Base-by-base conservation (phyloP, 2,329 filamentous ascomycete species). In the Diplodia corticola region DNA sequence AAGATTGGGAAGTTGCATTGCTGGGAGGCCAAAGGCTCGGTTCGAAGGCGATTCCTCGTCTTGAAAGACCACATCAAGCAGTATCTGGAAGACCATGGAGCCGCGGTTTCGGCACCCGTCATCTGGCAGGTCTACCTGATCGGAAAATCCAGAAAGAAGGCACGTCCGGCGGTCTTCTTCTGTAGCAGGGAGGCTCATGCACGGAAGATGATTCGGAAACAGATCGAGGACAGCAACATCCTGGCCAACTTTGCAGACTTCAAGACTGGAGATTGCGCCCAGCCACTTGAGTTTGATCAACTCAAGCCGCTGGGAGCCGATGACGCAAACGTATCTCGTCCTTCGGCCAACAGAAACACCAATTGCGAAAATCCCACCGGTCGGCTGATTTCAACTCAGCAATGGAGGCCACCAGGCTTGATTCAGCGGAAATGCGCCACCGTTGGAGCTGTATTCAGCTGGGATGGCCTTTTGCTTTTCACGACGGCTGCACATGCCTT, bases 131-230 rank as follows among this genome's bases (percentile, higher is more conserved):
- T 70, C 0, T 70, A 70, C 28, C 70, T 71, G 69, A 55, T 71
- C 54, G 70, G 70, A 2, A 59, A 35, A 7, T 44, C 53, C 7
- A 66, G 53, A 20, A 33, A 65, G 37, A 63, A 60, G 17, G 64
- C 70, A 0, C 4, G 17, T 22, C 70, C 70, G 15, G 68, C 63
- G 15, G 65, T 71, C 9, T 68, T 71, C 7, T 71, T 71, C 63
- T 69, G 68, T 40, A 68, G 66, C 13, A 65, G 63, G 30, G 65
- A 70, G 20, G 55, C 46, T 4, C 4, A 17, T 15, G 65, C 63
- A 7, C 67, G 70, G 40, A 69, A 67, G 48, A 35, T n/a, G 15
- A 55, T 69, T 0, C 30, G 67, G 12, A 63, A 69, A 17, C 61
- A 63, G 6, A 66, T 70, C 4, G 64, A 60, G 40, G 54, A 69